phyloP scores from a whole-genome alignment of 208 protist genomes.

The Zelonia costaricensis region DNA sequence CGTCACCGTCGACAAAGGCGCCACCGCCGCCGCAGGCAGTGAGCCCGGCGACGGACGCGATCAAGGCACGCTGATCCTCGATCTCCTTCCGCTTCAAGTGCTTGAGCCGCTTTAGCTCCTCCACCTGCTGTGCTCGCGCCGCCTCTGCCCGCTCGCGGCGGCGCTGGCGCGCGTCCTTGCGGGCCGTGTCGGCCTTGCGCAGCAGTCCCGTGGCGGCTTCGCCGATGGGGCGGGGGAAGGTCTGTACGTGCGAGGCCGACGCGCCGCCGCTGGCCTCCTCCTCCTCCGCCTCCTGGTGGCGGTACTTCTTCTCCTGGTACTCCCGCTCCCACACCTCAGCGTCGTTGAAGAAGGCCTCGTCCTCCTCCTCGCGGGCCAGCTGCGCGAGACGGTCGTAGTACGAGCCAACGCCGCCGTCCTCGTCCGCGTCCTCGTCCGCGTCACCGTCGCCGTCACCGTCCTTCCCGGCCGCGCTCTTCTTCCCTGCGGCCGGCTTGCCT shows the following conservation, averaged over 20 bases:
- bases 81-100: constrained; percentile 90
- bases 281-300: constrained; percentile 73
- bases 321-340: constrained; percentile 84
- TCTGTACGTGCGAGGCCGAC: constrained; percentile 53
- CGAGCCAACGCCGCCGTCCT: constrained; percentile 25
- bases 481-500: background rate
- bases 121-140: constrained; percentile 60
- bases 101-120: constrained; percentile 91
- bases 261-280: constrained; percentile 48
- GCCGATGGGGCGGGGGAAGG: constrained; percentile 81
- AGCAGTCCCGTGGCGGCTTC: constrained; percentile 69
- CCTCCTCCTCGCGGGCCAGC: constrained; percentile 77
- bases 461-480: background rate
- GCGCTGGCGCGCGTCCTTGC: constrained; percentile 83
- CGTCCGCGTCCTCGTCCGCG: constrained; percentile 29
- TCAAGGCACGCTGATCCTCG: constrained; percentile 76
- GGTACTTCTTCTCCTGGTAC: constrained; percentile 87
- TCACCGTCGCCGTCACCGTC: constrained; percentile 5
- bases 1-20: constrained; percentile 26
- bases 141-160: constrained; percentile 73
- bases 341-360: constrained; percentile 84
- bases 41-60: constrained; percentile 58
- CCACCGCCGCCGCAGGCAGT: background rate
- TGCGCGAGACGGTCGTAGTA: constrained; percentile 56
- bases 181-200: constrained; percentile 61